Evolutionary conservation across 495 filamentous ascomycete genomes (phyloP).

Genomic region (Talaromyces trachyspermus): DNA sequence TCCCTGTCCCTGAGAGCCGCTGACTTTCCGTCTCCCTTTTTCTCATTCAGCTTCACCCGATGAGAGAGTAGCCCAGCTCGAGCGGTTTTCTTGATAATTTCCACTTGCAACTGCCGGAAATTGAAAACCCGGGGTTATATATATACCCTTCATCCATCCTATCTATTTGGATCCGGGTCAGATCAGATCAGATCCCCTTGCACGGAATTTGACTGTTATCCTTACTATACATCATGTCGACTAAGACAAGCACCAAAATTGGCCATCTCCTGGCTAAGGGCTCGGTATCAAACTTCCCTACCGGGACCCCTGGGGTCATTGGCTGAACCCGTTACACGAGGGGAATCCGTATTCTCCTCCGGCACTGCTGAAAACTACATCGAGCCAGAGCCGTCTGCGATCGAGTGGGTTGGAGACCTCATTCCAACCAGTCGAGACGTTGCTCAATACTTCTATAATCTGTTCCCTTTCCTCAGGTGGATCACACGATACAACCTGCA

Average conservation of each 20-base stretch:
- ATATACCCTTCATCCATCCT: no score
- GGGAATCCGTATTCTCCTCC: slow-evolving; percentile 75
- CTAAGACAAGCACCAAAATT: slow-evolving; percentile 38
- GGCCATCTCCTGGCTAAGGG: slow-evolving; percentile 70
- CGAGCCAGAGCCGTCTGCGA: slow-evolving; percentile 68
- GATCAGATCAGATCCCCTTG: no score
- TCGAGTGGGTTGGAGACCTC: slow-evolving; percentile 62
- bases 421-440: slow-evolving; percentile 50
- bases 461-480: slow-evolving; percentile 89
- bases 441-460: slow-evolving; percentile 49
- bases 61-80: no score
- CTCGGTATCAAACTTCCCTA: slow-evolving; percentile 81
- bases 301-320: slow-evolving; percentile 41
- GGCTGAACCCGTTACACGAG: slow-evolving; percentile 52
- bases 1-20: neutral
- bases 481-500: slow-evolving; percentile 79
- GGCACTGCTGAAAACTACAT: slow-evolving; percentile 71
- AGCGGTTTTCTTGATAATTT: no score
- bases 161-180: no score
- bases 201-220: no score
- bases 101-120: no score
- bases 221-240: neutral
- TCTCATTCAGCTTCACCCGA: neutral
- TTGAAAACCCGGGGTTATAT: no score
- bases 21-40: neutral